Base-by-base conservation (phyloP, 768 basidiomycete species). In the Kwoniella dendrophila region DNA sequence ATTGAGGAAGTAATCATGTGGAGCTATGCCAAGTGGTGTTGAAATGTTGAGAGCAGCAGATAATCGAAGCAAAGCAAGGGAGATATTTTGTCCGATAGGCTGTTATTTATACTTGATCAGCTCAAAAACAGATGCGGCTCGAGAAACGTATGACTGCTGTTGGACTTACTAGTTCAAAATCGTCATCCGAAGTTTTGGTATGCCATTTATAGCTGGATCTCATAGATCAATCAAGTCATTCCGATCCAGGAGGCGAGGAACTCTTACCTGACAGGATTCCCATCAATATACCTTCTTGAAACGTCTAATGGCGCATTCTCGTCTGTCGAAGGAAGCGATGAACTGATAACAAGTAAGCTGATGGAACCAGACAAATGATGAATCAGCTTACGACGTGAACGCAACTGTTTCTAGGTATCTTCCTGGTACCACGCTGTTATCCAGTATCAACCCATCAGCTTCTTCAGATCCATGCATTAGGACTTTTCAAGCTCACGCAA, bases 361-460 rank as follows among this genome's bases (percentile, higher is more conserved):
- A 38, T 8, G 36, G 8, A 38, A 38, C 36, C 8, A 38, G 8
- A 38, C n/a, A 38, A 8, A 18, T 8, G 36, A 38, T 38, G 36
- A 18, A 8, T 18, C 41, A 8, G 41, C 79, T 68, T 27, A 88
- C 77, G 77, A 78, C 10, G 73, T 69, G 64, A 75, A 78, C 16
- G 90, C 91, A 56, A 94, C 81, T 10, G 92, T 96, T 80, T 96
- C 93, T 88, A 95, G 89, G 74, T 94, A 95, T 24, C 90, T 82
- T 18, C 93, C 77, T 0, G 73, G 72, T 12, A 75, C 75, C 12
- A 78, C 64, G 26, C 74, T 73, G 57, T 14, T 38, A 36, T 26
- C 43, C 3, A 41, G 40, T 8, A 59, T 29, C 49, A 11, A 8
- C 7, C n/a, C 20, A 48, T 52, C 33, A 10, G 49, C 11, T 32